A percentile compares a stretch with the other conserved stretches of the same genome.
phyloP scores from a whole-genome alignment of 352 stramenopile genomes.

The Aphanomyces astaci region DNA sequence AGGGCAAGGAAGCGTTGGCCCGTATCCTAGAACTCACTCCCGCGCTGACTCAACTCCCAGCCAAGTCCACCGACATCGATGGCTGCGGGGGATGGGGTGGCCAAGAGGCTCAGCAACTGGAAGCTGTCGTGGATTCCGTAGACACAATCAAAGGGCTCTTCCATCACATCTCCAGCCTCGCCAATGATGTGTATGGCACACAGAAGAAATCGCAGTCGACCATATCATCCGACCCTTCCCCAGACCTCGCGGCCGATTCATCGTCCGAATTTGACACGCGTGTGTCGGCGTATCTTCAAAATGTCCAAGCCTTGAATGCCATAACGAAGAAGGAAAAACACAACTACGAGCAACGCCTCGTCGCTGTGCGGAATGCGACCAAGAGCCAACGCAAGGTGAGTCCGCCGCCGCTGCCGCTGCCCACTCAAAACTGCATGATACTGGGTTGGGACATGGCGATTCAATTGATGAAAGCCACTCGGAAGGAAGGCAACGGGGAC shows the following conservation, averaged over 20 bases:
- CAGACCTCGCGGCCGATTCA: constrained; percentile 8
- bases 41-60: constrained; percentile 4
- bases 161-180: constrained; percentile 64
- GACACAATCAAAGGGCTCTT: constrained; percentile 76
- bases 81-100: background rate
- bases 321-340: constrained; percentile 77
- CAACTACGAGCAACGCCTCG: constrained; percentile 57
- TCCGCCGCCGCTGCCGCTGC: constrained; percentile 60
- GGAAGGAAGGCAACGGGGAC: constrained; percentile 41
- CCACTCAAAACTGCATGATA: constrained; percentile 74
- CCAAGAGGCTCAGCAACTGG: constrained; percentile 47
- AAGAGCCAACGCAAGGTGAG: constrained; percentile 61
- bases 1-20: constrained; percentile 6
- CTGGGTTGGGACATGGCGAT: constrained; percentile 79
- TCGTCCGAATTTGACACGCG: constrained; percentile 59
- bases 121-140: constrained; percentile 64
- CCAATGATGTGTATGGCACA: constrained; percentile 25
- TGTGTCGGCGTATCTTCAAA: constrained; percentile 59
- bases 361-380: constrained; percentile 42
- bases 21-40: constrained; percentile 12
- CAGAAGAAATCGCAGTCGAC: background rate
- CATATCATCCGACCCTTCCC: constrained; percentile 6
- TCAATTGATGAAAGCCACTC: constrained; percentile 60
- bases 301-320: constrained; percentile 63
- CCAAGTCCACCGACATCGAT: background rate